Evolutionary conservation across 108 stramenopile genomes (phyloP).

Genomic region (Nitzschia palea): DNA sequence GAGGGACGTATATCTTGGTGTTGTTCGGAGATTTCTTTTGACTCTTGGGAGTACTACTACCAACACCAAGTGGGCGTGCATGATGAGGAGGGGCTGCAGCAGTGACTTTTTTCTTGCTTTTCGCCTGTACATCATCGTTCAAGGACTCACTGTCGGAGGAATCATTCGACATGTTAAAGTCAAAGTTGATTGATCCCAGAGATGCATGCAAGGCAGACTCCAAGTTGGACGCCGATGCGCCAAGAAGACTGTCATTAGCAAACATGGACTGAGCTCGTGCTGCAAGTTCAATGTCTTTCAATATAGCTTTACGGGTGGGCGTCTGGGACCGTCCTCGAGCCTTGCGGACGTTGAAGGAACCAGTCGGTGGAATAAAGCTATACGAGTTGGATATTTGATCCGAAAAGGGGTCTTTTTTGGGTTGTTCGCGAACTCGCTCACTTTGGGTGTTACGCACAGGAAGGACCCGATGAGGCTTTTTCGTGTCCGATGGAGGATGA

Average conservation of each 20-base stretch:
- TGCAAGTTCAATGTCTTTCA: slow-evolving; percentile 6
- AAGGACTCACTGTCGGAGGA: too few relatives aligned
- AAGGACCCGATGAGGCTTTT: too few relatives aligned
- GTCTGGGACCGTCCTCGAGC: neutral
- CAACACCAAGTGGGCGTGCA: neutral
- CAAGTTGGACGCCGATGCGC: neutral
- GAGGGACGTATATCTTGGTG: too few relatives aligned
- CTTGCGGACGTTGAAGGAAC: slow-evolving; percentile 10
- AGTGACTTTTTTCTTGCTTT: neutral
- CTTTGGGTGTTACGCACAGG: too few relatives aligned
- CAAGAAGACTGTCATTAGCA: neutral
- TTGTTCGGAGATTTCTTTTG: neutral
- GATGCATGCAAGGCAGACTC: neutral
- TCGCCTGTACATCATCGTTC: neutral
- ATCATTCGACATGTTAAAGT: neutral
- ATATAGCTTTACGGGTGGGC: neutral
- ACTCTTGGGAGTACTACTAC: neutral
- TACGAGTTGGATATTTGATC: neutral
- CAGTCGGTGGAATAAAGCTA: slow-evolving; percentile 14
- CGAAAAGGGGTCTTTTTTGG: too few relatives aligned
- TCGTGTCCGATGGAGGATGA: too few relatives aligned
- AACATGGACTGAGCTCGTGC: slow-evolving; percentile 3
- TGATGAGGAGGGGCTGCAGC: neutral
- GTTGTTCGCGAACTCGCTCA: too few relatives aligned
- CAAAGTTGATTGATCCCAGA: neutral